These are phyloP conservation scores for Fusarium avenaceum DNA, from an alignment of 2,329 filamentous ascomycete genomes.

Conservation along the genomic window DNA sequence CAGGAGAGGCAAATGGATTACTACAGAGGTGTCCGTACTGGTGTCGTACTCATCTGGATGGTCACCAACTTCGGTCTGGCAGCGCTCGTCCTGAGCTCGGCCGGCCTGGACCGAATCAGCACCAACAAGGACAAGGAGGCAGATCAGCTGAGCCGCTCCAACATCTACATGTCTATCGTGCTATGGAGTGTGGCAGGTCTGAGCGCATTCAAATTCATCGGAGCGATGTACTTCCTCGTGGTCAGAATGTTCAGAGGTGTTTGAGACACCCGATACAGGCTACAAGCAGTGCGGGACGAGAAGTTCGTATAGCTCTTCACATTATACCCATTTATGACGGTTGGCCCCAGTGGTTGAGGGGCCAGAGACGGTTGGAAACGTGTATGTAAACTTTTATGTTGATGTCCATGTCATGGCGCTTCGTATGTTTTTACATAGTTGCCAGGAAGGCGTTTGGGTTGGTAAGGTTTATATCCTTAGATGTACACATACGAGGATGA, in stretches of 20 bases:
- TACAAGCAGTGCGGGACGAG: slow-evolving; percentile 9
- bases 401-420: slow-evolving; percentile 33
- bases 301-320: slow-evolving; percentile 33
- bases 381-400: slow-evolving; percentile 36
- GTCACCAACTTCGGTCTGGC: slow-evolving; percentile 92
- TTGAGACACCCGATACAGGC: slow-evolving; percentile 51
- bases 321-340: slow-evolving; percentile 49
- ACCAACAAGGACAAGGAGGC: slow-evolving; percentile 55
- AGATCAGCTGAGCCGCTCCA: slow-evolving; percentile 69
- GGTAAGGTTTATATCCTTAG: slow-evolving; percentile 33
- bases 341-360: slow-evolving; percentile 15
- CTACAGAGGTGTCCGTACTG: slow-evolving; percentile 94
- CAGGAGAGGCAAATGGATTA: slow-evolving; percentile 96
- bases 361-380: slow-evolving; percentile 32
- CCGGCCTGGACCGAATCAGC: slow-evolving; percentile 79
- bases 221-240: slow-evolving; percentile 92
- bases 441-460: slow-evolving; percentile 41
- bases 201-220: slow-evolving; percentile 87
- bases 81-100: slow-evolving; percentile 87
- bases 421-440: slow-evolving; percentile 27
- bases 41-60: slow-evolving; percentile 96
- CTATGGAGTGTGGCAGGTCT: slow-evolving; percentile 90
- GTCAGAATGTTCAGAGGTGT: slow-evolving; percentile 86
- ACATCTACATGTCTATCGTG: slow-evolving; percentile 88
- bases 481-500: slow-evolving; percentile 37